Conservation (phyloP, 305 asterid genomes). For the Plantago lanceolata region DNA sequence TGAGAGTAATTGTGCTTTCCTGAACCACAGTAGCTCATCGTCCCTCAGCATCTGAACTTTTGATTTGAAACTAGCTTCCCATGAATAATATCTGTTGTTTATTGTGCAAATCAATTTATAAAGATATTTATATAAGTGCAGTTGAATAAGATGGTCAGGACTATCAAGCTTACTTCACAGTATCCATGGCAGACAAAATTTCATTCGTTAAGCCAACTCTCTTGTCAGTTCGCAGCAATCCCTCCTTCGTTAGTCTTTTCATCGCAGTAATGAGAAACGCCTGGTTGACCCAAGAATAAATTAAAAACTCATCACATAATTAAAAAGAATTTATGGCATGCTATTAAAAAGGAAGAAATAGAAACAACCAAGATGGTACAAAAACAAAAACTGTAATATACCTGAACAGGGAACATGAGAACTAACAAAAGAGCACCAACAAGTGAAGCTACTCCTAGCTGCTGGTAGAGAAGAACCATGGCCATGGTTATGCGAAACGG, state of each 20-base stretch:
- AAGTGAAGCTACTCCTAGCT: slow-evolving; percentile 80
- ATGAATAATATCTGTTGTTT: slow-evolving; percentile 63
- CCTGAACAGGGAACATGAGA: slow-evolving; percentile 91
- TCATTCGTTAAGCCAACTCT: slow-evolving; percentile 94
- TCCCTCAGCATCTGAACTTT: slow-evolving; percentile 62
- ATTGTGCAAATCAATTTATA: background rate
- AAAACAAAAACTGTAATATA: slow-evolving; percentile 17
- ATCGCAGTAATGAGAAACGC: slow-evolving; percentile 72
- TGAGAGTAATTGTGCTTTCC: slow-evolving; percentile 67
- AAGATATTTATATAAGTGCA: too few species aligned
- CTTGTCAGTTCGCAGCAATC: slow-evolving; percentile 78
- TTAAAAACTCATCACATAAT: too few species aligned
- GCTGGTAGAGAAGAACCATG: slow-evolving; percentile 85
- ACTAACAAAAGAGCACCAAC: slow-evolving; percentile 72
- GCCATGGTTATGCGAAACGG: slow-evolving; percentile 82
- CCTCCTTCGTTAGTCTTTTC: slow-evolving; percentile 75
- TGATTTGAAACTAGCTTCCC: slow-evolving; percentile 82
- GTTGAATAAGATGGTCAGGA: too few species aligned
- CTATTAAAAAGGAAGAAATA: slow-evolving; percentile 13
- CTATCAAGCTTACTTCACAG: slow-evolving; percentile 64
- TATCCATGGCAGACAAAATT: slow-evolving; percentile 93
- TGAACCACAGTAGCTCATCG: slow-evolving; percentile 74
- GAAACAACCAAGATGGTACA: slow-evolving; percentile 2
- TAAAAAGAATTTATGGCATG: too few species aligned
- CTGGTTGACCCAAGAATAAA: slow-evolving; percentile 41